phyloP scores from a whole-genome alignment of 2,329 filamentous ascomycete genomes.

The Myotisia sp. region DNA sequence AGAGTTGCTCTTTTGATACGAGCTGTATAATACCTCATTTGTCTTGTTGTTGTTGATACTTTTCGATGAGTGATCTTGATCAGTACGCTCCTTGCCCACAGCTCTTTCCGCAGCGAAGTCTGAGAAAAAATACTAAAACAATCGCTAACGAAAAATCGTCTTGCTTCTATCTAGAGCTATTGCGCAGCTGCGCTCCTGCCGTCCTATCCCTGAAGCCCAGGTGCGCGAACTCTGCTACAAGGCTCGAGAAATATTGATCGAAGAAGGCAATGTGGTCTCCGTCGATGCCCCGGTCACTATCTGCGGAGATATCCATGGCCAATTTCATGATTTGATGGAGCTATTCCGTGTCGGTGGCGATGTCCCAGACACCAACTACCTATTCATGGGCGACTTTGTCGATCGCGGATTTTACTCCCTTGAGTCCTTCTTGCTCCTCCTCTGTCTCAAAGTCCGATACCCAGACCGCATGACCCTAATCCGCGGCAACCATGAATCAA shows the following conservation, averaged over 20 bases:
- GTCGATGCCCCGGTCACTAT: constrained; percentile 95
- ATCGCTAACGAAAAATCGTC: not conserved
- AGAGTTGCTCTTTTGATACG: no score
- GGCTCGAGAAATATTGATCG: constrained; percentile 96
- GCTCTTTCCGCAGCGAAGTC: not conserved
- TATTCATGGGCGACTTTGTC: constrained; percentile 96
- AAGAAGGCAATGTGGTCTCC: constrained; percentile 98
- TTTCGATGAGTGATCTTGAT: constrained; percentile 94
- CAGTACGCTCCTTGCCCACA: constrained; percentile 41
- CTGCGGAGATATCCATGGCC: constrained; percentile 94
- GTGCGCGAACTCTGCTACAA: constrained; percentile 97
- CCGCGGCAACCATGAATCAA: constrained; percentile 92
- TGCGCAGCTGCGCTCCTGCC: constrained; percentile 84
- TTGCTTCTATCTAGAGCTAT: constrained; percentile 53
- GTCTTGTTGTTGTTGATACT: no score
- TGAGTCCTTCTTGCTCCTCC: constrained; percentile 92
- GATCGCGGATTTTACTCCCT: constrained; percentile 97
- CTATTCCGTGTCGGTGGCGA: constrained; percentile 97
- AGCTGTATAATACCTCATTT: no score
- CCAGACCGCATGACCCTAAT: constrained; percentile 91
- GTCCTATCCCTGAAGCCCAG: constrained; percentile 86
- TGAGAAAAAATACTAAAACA: not conserved
- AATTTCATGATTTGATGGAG: constrained; percentile 98
- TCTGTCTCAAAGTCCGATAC: constrained; percentile 94
- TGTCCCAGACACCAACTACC: constrained; percentile 94